Evolutionary conservation across 169 alveolate species (phyloP), one percentile per base, ranked within the genome.

Genomic region (Theileria parva): DNA sequence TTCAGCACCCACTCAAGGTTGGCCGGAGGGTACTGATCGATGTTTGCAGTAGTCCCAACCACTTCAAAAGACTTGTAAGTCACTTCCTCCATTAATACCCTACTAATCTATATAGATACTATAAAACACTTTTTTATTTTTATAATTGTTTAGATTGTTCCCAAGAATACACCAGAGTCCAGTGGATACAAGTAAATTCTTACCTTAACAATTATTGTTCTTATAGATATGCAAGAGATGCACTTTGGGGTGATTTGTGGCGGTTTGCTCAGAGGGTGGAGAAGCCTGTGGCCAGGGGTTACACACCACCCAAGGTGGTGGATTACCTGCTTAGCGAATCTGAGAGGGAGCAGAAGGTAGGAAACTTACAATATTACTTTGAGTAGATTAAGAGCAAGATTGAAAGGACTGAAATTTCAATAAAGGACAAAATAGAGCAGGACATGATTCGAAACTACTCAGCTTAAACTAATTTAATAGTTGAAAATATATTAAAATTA

Each of bases 191-290:
- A 78, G 88, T 76, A 85, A 63, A 5, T 73, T 23, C 39, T 73
- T 73, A 44, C 73, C 1, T 48, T 73, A 19, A 2, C 13, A 15
- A 21, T 32, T 57, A 5, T 23, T 70, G 37, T 44, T n/a, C n/a
- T 4, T 15, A 27, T 44, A 67, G 66, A 15, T 64, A 80, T 50
- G 95, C 96, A 0, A 73, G 97, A 30, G 85, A 91, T 50, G 88
- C 91, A 1, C 86, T 93, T 77, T 95, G 98, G 98, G 98, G 98
- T 12, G 98, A 95, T 74, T 88, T 95, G 69, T 95, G 96, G 95
- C 86, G 97, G 23, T 94, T 91, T 77, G 92, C 95, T 13, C 88
- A 91, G 67, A 70, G 96, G 19, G 86, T 88, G 27, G 81, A 90
- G 23, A 79, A 96, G 4, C 96, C 96, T 0, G 94, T 93, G 30